Evolutionary conservation across 768 basidiomycete species (phyloP).

Genomic region (Mycena kentingensis): DNA sequence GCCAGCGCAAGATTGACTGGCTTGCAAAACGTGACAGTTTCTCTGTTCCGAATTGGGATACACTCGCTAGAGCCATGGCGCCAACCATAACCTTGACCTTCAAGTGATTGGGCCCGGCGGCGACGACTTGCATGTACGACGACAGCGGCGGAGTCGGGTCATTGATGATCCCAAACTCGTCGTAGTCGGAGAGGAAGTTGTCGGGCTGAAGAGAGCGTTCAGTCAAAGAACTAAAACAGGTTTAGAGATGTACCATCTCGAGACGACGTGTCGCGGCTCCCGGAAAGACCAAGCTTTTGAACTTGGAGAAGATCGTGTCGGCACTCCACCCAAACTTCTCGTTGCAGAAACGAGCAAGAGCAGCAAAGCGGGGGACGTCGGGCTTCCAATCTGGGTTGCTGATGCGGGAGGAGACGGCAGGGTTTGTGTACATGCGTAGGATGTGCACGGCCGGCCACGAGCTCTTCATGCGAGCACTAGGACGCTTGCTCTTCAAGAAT

Average conservation of each 20-base stretch:
- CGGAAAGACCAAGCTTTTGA: conserved; percentile 3
- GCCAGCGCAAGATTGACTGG: not conserved
- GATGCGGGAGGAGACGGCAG: conserved; percentile 8
- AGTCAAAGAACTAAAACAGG: not conserved
- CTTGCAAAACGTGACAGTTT: not conserved
- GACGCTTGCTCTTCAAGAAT: not conserved
- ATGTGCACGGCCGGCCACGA: conserved; percentile 9
- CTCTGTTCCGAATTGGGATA: too few species aligned
- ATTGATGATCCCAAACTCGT: not conserved
- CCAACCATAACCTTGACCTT: not conserved
- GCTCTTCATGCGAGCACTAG: conserved; percentile 3
- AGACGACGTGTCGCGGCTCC: not conserved
- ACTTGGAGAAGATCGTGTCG: not conserved
- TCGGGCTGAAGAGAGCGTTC: not conserved
- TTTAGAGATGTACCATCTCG: not conserved
- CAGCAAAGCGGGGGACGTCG: conserved; percentile 8
- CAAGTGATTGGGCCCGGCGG: too few species aligned
- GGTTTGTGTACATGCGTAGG: conserved; percentile 5
- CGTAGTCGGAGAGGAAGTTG: not conserved
- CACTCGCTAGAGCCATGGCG: not conserved
- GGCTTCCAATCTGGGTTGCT: not conserved
- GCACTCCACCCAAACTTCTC: conserved; percentile 16
- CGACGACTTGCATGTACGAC: too few species aligned
- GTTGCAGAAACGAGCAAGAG: conserved; percentile 7
- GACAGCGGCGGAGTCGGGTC: too few species aligned